phyloP scores from a whole-genome alignment of 2,329 filamentous ascomycete species.

The Ophiostoma quercus region DNA sequence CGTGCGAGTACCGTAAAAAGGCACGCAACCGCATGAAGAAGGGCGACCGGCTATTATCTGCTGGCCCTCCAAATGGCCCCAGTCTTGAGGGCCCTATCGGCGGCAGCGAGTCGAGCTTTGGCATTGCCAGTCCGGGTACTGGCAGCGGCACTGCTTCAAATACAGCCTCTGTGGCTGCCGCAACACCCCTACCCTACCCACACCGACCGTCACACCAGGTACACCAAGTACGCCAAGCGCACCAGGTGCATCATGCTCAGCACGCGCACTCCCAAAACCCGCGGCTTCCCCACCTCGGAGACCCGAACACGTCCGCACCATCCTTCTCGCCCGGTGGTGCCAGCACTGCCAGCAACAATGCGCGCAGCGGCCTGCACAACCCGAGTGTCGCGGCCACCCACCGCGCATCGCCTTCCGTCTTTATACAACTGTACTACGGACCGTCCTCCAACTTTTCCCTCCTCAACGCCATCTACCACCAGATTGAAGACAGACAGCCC shows the following conservation, averaged over 20 bases:
- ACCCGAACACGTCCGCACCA: background rate
- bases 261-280: background rate
- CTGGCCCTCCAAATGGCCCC: background rate
- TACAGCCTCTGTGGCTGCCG: background rate
- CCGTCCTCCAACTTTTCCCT: slow-evolving; percentile 27
- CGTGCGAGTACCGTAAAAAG: slow-evolving; percentile 27
- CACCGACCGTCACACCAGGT: slow-evolving; percentile 1
- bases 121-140: slow-evolving; percentile 2
- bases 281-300: slow-evolving; percentile 9
- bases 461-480: slow-evolving; percentile 26
- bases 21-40: slow-evolving; percentile 26
- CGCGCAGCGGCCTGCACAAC: slow-evolving; percentile 12
- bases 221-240: background rate
- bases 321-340: background rate
- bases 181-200: background rate
- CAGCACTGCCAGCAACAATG: slow-evolving; percentile 6
- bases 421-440: slow-evolving; percentile 27
- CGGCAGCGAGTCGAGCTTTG: background rate
- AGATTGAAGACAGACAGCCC: slow-evolving; percentile 22
- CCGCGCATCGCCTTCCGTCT: slow-evolving; percentile 25
- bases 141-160: background rate
- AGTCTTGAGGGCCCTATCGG: background rate
- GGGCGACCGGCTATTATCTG: slow-evolving; percentile 16
- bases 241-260: background rate
- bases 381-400: slow-evolving; percentile 25